Base-by-base conservation (phyloP, 345 rosid genomes). In the rapeseed (Brassica napus) region DNA sequence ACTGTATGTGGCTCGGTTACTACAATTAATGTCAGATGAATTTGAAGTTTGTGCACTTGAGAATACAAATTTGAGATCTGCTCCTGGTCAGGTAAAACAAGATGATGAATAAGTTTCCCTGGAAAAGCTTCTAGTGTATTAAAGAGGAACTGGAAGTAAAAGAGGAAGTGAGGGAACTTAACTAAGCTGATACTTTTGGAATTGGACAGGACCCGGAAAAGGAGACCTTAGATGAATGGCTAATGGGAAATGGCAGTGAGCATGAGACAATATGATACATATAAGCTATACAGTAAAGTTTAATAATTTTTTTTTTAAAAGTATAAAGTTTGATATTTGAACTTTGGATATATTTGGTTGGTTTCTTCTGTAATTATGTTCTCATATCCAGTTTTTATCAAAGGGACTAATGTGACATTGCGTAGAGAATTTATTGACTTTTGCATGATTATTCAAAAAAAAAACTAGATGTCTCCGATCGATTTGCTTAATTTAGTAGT, bases 1-100 rank as follows among this genome's bases (percentile, higher is more conserved):
- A 10, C 52, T 39, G n/a, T 44, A 0, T 83, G 71, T 15, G 81
- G 87, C 8, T 84, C 87, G 2, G 66, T 67, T 1, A 65, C 86
- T 0, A 69, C 89, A 0, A 18, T 18, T 18, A 18, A 30, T 75
- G 15, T 69, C 80, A 4, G 68, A n/a, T 3, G 81, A 49, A 49
- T 87, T 91, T n/a, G 94, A 87, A 81, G 77, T 85, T 12, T 84
- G 86, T 67, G 85, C 42, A 31, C 62, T 4, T 30, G 83, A 81
- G 16, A 83, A 83, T 9, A 4, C 55, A 11, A 76, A 65, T 16
- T 26, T 28, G 47, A 65, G 68, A 30, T 30, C 67, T 28, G 31
- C 73, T 30, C 32, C 14, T 65, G 65, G 9, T 28, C 74, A 69
- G 37, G 78, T 47, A 11, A 74, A 79, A 54, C 47, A 52, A 18